Percentiles rank a stretch among this genome's conserved stretches.
Evolutionary conservation across 2,329 filamentous ascomycete genomes (phyloP).

Genomic region (Phyllosticta capitalensis): DNA sequence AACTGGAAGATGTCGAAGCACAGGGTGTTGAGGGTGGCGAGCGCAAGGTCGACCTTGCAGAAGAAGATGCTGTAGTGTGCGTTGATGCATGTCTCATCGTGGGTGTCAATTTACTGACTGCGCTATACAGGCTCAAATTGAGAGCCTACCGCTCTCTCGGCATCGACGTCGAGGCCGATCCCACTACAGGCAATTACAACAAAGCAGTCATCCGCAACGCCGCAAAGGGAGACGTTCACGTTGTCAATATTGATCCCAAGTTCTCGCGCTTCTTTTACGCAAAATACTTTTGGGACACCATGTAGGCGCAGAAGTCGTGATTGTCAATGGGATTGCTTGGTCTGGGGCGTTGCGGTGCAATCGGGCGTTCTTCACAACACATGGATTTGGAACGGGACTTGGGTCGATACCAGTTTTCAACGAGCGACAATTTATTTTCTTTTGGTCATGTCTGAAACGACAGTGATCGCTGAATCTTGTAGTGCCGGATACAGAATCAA

Average conservation of each 20-base stretch:
- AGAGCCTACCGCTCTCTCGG: constrained; percentile 87
- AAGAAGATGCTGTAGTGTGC: constrained; percentile 41
- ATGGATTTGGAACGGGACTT: background rate
- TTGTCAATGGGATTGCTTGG: background rate
- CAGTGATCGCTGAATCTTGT: background rate
- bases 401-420: background rate
- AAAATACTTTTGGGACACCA: constrained; percentile 89
- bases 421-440: background rate
- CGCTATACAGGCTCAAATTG: constrained; percentile 53
- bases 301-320: constrained; percentile 38
- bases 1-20: constrained; percentile 72
- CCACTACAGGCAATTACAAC: constrained; percentile 65
- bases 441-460: background rate
- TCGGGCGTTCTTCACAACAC: background rate
- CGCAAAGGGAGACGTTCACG: constrained; percentile 82
- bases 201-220: constrained; percentile 80
- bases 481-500: too few species aligned
- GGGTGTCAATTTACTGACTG: constrained; percentile 8
- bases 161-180: constrained; percentile 77
- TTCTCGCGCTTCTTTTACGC: constrained; percentile 88
- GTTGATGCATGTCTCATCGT: constrained; percentile 14
- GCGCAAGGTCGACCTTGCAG: constrained; percentile 30
- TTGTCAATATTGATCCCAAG: constrained; percentile 88
- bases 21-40: constrained; percentile 73
- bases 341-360: background rate